These are phyloP conservation scores for Penicillium digitatum DNA, from an alignment of 2,329 filamentous ascomycete genomes.

Conservation along the genomic window DNA sequence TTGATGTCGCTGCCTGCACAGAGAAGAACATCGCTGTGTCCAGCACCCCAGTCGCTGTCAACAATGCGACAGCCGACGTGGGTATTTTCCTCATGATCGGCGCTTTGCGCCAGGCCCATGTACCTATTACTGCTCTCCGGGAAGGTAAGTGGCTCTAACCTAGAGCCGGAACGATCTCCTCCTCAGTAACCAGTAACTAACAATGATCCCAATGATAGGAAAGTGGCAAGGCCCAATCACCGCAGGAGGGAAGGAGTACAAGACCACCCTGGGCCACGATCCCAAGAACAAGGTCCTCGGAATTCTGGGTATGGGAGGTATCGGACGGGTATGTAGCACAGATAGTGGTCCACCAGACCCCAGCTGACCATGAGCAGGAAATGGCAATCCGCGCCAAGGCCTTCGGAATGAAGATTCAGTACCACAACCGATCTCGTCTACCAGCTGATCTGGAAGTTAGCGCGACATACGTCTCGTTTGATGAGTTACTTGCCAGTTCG, in stretches of 20 bases:
- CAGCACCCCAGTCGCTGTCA: slow-evolving; percentile 46
- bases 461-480: slow-evolving; percentile 46
- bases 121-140: slow-evolving; percentile 41
- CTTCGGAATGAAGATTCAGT: slow-evolving; percentile 48
- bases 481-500: slow-evolving; percentile 44
- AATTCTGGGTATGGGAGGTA: slow-evolving; percentile 49
- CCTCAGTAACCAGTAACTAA: neutral
- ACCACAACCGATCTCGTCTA: slow-evolving; percentile 46
- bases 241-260: slow-evolving; percentile 3
- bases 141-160: slow-evolving; percentile 30
- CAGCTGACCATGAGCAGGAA: slow-evolving; percentile 32
- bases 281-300: slow-evolving; percentile 45
- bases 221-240: slow-evolving; percentile 39
- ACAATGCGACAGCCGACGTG: slow-evolving; percentile 47
- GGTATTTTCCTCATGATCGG: slow-evolving; percentile 49
- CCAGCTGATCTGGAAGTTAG: slow-evolving; percentile 40
- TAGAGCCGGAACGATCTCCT: neutral
- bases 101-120: slow-evolving; percentile 44
- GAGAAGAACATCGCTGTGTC: slow-evolving; percentile 42
- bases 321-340: slow-evolving; percentile 40
- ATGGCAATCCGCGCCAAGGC: slow-evolving; percentile 44
- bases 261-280: slow-evolving; percentile 42
- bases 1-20: slow-evolving; percentile 54
- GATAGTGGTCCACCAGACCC: neutral
- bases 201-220: slow-evolving; percentile 19